Percentiles rank a stretch among this genome's conserved stretches.
Evolutionary conservation across 2,329 filamentous ascomycete genomes (phyloP).

Genomic region (Colletotrichum melonis): DNA sequence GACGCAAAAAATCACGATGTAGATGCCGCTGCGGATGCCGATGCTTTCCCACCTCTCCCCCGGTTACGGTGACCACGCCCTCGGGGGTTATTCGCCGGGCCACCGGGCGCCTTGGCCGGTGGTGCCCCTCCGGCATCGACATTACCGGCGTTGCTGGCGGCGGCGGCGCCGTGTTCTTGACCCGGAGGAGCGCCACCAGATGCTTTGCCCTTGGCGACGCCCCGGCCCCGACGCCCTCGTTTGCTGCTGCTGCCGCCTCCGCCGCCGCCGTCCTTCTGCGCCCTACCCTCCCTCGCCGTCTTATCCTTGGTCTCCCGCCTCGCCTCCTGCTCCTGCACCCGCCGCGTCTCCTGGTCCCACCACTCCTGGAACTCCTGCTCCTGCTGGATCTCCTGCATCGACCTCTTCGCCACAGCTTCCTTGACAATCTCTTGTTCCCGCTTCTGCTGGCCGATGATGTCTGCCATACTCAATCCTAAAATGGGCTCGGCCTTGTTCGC

Average conservation of each 20-base stretch:
- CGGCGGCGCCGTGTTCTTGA: not conserved
- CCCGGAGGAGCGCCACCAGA: not conserved
- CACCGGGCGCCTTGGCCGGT: conserved; percentile 8
- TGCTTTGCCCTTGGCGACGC: conserved; percentile 39
- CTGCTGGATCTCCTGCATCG: conserved; percentile 92
- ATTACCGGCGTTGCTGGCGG: not conserved
- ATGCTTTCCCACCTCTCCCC: conserved; percentile 29
- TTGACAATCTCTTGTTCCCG: conserved; percentile 84
- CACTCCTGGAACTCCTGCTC: conserved; percentile 97
- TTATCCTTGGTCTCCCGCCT: conserved; percentile 53
- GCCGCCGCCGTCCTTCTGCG: conserved; percentile 17
- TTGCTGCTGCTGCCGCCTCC: not conserved
- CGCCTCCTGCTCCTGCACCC: conserved; percentile 74
- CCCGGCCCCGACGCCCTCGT: conserved; percentile 39
- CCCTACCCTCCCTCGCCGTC: conserved; percentile 52
- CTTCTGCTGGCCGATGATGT: conserved; percentile 90
- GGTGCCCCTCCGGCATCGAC: conserved; percentile 3
- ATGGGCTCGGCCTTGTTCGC: conserved; percentile 71
- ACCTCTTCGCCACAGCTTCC: conserved; percentile 88
- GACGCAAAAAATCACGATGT: not conserved
- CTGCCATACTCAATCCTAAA: conserved; percentile 80
- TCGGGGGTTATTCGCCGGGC: conserved; percentile 6
- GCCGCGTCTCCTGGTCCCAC: conserved; percentile 89
- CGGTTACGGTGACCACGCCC: conserved; percentile 27
- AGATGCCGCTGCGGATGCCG: conserved; percentile 9